Conservation (phyloP, 495 filamentous ascomycete species). For the Geoglossum glabrum region DNA sequence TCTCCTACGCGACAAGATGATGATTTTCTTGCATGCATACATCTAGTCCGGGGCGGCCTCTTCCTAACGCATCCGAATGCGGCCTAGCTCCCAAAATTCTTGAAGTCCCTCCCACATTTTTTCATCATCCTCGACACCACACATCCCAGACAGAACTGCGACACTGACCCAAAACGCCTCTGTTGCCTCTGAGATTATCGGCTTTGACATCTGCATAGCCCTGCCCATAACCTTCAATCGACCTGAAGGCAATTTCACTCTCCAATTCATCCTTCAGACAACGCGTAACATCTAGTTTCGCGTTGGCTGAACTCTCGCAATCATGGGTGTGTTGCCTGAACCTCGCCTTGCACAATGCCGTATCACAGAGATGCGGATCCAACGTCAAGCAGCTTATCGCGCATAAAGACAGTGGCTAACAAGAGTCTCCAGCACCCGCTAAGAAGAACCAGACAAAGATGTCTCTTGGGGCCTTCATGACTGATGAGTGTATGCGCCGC, state of each 20-base stretch:
- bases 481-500: slow-evolving; percentile 49
- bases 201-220: neutral
- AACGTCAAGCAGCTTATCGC: neutral
- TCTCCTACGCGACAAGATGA: neutral
- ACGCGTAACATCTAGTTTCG: slow-evolving; percentile 10
- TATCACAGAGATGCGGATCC: neutral
- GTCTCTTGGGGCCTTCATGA: slow-evolving; percentile 78
- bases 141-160: neutral
- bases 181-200: neutral
- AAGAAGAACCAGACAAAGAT: slow-evolving; percentile 88
- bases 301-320: slow-evolving; percentile 42
- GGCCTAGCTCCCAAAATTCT: slow-evolving; percentile 1
- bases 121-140: slow-evolving; percentile 2
- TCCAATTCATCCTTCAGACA: slow-evolving; percentile 1
- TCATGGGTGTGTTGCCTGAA: slow-evolving; percentile 52
- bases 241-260: neutral
- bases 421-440: slow-evolving; percentile 34
- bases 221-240: neutral
- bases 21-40: neutral
- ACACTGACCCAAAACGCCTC: neutral
- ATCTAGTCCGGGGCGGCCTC: neutral
- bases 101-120: slow-evolving; percentile 1
- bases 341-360: neutral
- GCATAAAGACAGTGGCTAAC: slow-evolving; percentile 8
- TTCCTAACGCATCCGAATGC: neutral